Evolutionary conservation across 768 basidiomycete genomes (phyloP), one percentile per base, ranked within the genome.

Genomic region (Suillus plorans): DNA sequence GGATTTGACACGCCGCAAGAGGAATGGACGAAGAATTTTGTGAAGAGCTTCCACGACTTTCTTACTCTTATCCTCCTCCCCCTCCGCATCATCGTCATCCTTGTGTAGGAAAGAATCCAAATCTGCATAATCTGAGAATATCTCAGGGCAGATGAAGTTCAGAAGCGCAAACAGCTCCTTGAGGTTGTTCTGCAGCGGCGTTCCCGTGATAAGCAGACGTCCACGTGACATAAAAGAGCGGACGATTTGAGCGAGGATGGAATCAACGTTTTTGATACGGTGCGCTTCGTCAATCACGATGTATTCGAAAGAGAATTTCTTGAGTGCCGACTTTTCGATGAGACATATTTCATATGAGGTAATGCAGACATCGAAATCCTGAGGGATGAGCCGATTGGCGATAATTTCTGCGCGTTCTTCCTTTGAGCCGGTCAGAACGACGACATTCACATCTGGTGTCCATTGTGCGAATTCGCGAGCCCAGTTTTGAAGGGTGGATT

Each of bases 241-340:
- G 57, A 99, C 94, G 71, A 99, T 98, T 78, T 97, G 94, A 18
- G 90, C 89, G 18, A 99, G 85, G 71, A 99, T 90, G 14, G 94
- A 97, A 75, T 98, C 94, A 69, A 97, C 95, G 74, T 99, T 99
- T 81, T 99, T 99, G 85, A 99, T 99, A 28, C 97, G 91, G 73
- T 99, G 97, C 1, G 97, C 97, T 79, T 99, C 97, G 78, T 99
- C 97, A 72, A 99, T 99, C 68, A 92, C 87, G 76, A 98, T 98
- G 78, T 99, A 99, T 76, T 97, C 94, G 81, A 98, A 99, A 0
- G 90, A 91, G 76, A 98, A 94, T 76, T 97, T 97, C 78, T 94
- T 94, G 67, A 99, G 82, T 0, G 90, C 85, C n/a, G 87, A 83
- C 77, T 95, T 95, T 75, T 99, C 97, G 69, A 97, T 94, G 67